These are phyloP conservation scores for Erysiphe pulchra DNA, from an alignment of 2,329 filamentous ascomycete species.

Conservation along the genomic window DNA sequence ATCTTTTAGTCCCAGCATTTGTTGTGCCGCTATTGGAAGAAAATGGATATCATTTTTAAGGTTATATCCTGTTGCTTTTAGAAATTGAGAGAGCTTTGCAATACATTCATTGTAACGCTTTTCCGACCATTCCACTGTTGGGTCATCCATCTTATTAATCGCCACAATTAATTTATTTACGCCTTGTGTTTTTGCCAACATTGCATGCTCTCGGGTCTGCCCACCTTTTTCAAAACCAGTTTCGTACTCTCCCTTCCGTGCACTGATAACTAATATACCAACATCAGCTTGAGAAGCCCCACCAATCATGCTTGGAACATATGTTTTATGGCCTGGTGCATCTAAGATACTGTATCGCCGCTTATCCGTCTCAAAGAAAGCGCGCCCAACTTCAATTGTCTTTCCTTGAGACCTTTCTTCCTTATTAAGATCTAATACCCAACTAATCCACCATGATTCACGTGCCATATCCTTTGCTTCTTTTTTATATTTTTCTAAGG, in stretches of 20 bases:
- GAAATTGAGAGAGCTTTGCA: conserved; percentile 61
- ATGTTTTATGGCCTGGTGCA: conserved; percentile 92
- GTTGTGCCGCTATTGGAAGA: conserved; percentile 89
- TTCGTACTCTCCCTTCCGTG: conserved; percentile 95
- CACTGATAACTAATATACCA: conserved; percentile 84
- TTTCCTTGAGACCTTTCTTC: conserved; percentile 93
- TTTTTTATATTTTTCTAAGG: conserved; percentile 91
- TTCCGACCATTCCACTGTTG: conserved; percentile 87
- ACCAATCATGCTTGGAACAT: conserved; percentile 95
- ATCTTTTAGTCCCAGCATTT: conserved; percentile 65
- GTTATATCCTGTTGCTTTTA: conserved; percentile 86
- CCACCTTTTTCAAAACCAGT: conserved; percentile 93
- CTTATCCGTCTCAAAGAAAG: conserved; percentile 92
- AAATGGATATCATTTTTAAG: conserved; percentile 79
- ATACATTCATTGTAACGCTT: conserved; percentile 84
- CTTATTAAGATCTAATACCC: conserved; percentile 91
- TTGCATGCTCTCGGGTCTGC: conserved; percentile 90
- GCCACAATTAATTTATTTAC: conserved; percentile 88
- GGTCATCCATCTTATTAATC: conserved; percentile 99
- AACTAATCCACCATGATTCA: conserved; percentile 97
- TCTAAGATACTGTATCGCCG: conserved; percentile 90
- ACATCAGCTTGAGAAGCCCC: conserved; percentile 83
- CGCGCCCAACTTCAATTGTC: conserved; percentile 89
- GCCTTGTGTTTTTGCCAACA: conserved; percentile 93
- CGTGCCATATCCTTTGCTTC: conserved; percentile 90